These are phyloP conservation scores for Pleurotus ostreatus DNA, from an alignment of 768 basidiomycete genomes.

Conservation along the genomic window DNA sequence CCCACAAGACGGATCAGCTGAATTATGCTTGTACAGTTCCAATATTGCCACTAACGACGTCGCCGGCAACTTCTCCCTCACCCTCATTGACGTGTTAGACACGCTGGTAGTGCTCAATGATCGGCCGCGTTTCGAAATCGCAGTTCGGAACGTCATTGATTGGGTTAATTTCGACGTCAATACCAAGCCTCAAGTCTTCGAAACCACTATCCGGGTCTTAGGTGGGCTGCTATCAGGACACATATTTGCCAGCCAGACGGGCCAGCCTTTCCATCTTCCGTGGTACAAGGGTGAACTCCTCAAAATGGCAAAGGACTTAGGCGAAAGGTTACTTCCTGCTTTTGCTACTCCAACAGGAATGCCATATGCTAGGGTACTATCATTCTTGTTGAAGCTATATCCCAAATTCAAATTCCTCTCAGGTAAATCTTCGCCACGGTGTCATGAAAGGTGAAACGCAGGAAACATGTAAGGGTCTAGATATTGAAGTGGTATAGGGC, in stretches of 20 bases:
- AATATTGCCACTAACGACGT: conserved; percentile 90
- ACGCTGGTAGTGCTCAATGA: conserved; percentile 88
- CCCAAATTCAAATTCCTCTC: conserved; percentile 1
- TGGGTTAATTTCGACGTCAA: conserved; percentile 91
- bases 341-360: conserved; percentile 90
- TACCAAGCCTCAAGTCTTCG: conserved; percentile 97
- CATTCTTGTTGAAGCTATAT: conserved; percentile 7
- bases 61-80: conserved; percentile 88
- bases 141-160: conserved; percentile 75
- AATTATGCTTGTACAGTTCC: conserved; percentile 30
- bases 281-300: conserved; percentile 86
- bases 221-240: conserved; percentile 89
- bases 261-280: conserved; percentile 67
- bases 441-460: conserved; percentile 68
- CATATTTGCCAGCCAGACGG: conserved; percentile 66
- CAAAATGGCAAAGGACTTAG: conserved; percentile 81
- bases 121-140: conserved; percentile 73
- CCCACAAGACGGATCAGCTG: neutral
- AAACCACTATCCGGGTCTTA: conserved; percentile 91
- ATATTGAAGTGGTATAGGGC: conserved; percentile 2
- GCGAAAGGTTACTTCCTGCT: conserved; percentile 81
- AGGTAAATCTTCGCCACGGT: conserved; percentile 86
- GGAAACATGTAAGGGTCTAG: conserved; percentile 64
- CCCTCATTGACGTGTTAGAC: conserved; percentile 80
- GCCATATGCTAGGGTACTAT: conserved; percentile 80